Conservation (phyloP, 2,329 filamentous ascomycete genomes). For the Rhinocladiella similis region DNA sequence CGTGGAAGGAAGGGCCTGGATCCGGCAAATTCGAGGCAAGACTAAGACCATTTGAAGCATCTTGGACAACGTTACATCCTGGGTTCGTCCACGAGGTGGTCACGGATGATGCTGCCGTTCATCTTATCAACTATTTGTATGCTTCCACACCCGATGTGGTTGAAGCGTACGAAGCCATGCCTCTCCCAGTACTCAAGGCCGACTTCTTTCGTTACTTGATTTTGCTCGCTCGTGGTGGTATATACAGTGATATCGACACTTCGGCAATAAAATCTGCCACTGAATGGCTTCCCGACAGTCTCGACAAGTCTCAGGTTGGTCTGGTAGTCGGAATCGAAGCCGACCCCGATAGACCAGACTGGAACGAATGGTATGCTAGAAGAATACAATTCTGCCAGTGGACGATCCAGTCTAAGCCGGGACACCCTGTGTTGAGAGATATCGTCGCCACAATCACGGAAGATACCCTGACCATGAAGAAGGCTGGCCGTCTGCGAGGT, state of each 20-base stretch:
- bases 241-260: constrained; percentile 94
- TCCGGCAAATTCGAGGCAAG: constrained; percentile 70
- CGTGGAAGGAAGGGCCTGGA: constrained; percentile 85
- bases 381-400: constrained; percentile 98
- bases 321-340: constrained; percentile 94
- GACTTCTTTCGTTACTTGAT: constrained; percentile 78
- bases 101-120: constrained; percentile 80
- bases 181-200: constrained; percentile 73
- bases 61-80: constrained; percentile 84
- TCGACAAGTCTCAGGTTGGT: constrained; percentile 76
- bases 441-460: constrained; percentile 84
- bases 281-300: constrained; percentile 80
- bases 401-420: constrained; percentile 95
- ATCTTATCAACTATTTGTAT: constrained; percentile 83
- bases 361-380: constrained; percentile 93
- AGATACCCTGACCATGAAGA: constrained; percentile 74
- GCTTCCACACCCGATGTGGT: constrained; percentile 76
- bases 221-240: constrained; percentile 73
- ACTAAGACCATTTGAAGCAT: constrained; percentile 81
- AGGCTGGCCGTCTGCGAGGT: constrained; percentile 61
- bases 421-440: constrained; percentile 86
- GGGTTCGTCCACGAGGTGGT: constrained; percentile 96
- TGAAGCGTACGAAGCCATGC: constrained; percentile 72
- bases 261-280: constrained; percentile 76
- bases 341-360: constrained; percentile 88